phyloP scores from a whole-genome alignment of 352 stramenopile genomes.

The Pythium coloratum region DNA sequence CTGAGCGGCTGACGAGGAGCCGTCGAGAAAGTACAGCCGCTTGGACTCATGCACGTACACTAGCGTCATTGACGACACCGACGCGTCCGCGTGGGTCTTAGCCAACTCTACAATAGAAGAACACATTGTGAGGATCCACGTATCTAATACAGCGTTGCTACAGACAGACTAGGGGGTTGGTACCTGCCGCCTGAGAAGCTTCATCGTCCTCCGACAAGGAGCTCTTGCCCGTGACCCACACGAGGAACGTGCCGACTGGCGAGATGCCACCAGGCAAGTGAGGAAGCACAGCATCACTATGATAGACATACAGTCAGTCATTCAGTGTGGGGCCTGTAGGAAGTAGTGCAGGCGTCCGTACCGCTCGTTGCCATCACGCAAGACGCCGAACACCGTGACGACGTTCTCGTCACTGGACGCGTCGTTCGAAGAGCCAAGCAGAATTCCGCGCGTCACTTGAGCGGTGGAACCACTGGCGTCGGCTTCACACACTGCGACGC shows the following conservation, averaged over 20 bases:
- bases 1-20: not conserved
- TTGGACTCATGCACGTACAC: slow-evolving; percentile 28
- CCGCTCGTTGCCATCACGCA: slow-evolving; percentile 7
- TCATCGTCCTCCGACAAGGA: slow-evolving; percentile 9
- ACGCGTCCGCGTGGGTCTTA: not conserved
- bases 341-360: not conserved
- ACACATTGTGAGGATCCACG: not conserved
- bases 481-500: slow-evolving; percentile 25
- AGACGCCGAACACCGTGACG: slow-evolving; percentile 20
- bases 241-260: slow-evolving; percentile 27
- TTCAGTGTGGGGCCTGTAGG: not conserved
- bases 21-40: slow-evolving; percentile 22
- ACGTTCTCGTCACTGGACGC: slow-evolving; percentile 6
- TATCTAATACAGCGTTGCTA: no score
- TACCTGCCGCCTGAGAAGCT: not conserved
- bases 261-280: slow-evolving; percentile 32
- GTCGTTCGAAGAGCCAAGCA: slow-evolving; percentile 27
- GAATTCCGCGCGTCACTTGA: slow-evolving; percentile 18
- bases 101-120: not conserved
- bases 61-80: slow-evolving; percentile 16
- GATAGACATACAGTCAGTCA: not conserved
- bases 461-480: slow-evolving; percentile 9
- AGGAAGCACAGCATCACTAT: slow-evolving; percentile 17
- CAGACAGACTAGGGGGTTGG: not conserved
- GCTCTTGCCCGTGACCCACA: slow-evolving; percentile 22